Evolutionary conservation across 805 yeast genomes (phyloP).

Genomic region (Sugiyamaella smithiae): DNA sequence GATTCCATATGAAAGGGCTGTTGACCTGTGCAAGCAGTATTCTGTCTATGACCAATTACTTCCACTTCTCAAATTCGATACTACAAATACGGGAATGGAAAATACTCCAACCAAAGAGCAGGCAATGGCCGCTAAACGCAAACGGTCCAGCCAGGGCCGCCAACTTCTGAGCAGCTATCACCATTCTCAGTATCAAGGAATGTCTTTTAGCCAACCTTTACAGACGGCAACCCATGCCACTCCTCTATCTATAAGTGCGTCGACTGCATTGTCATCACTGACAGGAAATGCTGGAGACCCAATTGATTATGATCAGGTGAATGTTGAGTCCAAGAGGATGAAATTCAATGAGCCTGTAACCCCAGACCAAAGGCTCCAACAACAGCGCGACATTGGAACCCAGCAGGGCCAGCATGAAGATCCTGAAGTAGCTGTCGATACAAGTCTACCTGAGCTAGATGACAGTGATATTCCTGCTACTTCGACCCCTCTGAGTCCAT

Average conservation of each 20-base stretch:
- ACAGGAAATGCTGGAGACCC: background rate
- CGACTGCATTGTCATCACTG: constrained; percentile 24
- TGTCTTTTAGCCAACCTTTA: constrained; percentile 22
- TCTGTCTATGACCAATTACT: constrained; percentile 51
- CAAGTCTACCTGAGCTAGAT: constrained; percentile 17
- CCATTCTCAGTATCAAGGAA: background rate
- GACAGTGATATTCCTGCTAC: constrained; percentile 23
- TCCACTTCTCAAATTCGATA: constrained; percentile 49
- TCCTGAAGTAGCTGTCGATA: too few relatives aligned
- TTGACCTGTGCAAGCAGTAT: constrained; percentile 58
- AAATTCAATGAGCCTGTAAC: constrained; percentile 2
- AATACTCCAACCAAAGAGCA: constrained; percentile 51
- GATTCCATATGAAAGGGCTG: constrained; percentile 62
- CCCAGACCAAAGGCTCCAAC: background rate
- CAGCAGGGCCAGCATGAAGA: constrained; percentile 10
- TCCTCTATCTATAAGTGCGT: constrained; percentile 25
- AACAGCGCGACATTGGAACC: background rate
- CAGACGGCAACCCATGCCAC: constrained; percentile 20
- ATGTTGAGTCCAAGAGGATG: background rate
- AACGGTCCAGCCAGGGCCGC: constrained; percentile 3
- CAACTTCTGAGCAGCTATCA: background rate
- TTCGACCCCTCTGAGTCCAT: constrained; percentile 43
- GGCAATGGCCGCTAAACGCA: constrained; percentile 37
- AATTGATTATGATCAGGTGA: background rate
- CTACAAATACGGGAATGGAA: constrained; percentile 34